Evolutionary conservation across 202 grass and related monocot genomes (phyloP).

Genomic region (Cymbopogon flexuosus): DNA sequence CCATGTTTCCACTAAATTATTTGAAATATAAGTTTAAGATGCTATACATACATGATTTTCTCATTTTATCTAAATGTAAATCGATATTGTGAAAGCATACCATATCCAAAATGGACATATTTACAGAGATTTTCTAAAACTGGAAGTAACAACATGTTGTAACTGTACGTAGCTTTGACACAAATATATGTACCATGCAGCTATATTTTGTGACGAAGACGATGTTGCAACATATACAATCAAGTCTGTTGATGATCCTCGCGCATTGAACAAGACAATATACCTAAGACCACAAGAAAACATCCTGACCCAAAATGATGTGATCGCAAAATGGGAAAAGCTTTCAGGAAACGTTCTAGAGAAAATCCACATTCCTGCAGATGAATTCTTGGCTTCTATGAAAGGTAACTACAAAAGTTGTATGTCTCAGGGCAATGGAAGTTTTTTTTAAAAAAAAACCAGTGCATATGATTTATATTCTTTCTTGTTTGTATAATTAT

Average conservation of each 20-base stretch:
- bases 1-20: background rate
- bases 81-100: background rate
- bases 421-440: background rate
- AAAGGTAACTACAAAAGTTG: constrained; percentile 24
- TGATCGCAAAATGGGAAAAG: constrained; percentile 43
- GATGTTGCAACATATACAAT: constrained; percentile 50
- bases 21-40: background rate
- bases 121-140: background rate
- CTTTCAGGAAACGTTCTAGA: constrained; percentile 37
- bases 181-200: background rate
- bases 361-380: constrained; percentile 26
- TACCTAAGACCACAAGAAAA: constrained; percentile 45
- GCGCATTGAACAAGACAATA: constrained; percentile 45
- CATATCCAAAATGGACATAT: background rate
- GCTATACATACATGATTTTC: background rate
- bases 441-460: background rate
- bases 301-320: constrained; percentile 41
- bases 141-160: background rate
- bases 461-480: background rate
- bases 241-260: constrained; percentile 40
- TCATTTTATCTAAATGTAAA: background rate
- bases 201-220: constrained; percentile 38
- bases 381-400: constrained; percentile 48
- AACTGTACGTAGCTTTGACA: background rate
- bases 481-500: background rate